Evolutionary conservation across 106 monocot species (phyloP).

Genomic region (Phalaenopsis aphrodite): DNA sequence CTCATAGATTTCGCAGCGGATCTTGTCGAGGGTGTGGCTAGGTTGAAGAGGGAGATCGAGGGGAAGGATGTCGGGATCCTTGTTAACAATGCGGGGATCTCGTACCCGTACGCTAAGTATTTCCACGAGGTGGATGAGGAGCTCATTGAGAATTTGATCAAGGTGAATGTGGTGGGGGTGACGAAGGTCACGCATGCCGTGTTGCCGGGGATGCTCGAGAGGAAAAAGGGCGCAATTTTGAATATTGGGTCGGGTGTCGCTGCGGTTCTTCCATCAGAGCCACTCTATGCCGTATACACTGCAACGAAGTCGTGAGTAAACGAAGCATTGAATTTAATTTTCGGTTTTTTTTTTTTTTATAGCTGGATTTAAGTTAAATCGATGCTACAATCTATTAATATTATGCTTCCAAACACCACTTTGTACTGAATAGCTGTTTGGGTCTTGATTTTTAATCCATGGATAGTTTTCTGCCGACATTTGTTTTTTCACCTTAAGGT

Average conservation of each 20-base stretch:
- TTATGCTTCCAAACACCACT: too few species aligned
- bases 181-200: conserved; percentile 83
- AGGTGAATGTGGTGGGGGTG: conserved; percentile 83
- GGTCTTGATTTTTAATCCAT: not conserved
- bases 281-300: conserved; percentile 80
- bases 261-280: conserved; percentile 73
- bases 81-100: conserved; percentile 82
- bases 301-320: conserved; percentile 83
- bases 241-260: conserved; percentile 89
- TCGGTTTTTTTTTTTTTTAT: too few species aligned
- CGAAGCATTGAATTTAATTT: too few species aligned
- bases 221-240: conserved; percentile 71
- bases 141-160: conserved; percentile 51
- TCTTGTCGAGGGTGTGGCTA: conserved; percentile 31
- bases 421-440: not conserved
- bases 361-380: too few species aligned
- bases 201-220: conserved; percentile 73
- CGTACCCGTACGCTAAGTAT: conserved; percentile 84
- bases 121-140: conserved; percentile 92
- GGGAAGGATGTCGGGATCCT: conserved; percentile 76
- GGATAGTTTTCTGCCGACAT: too few species aligned
- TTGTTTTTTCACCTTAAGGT: not conserved
- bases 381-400: too few species aligned
- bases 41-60: conserved; percentile 39
- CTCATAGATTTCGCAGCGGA: conserved; percentile 65